A percentile compares a stretch with the other conserved stretches of the same genome.
These are phyloP conservation scores for Leccinum arenicola DNA, from an alignment of 768 basidiomycete genomes.

Conservation along the genomic window DNA sequence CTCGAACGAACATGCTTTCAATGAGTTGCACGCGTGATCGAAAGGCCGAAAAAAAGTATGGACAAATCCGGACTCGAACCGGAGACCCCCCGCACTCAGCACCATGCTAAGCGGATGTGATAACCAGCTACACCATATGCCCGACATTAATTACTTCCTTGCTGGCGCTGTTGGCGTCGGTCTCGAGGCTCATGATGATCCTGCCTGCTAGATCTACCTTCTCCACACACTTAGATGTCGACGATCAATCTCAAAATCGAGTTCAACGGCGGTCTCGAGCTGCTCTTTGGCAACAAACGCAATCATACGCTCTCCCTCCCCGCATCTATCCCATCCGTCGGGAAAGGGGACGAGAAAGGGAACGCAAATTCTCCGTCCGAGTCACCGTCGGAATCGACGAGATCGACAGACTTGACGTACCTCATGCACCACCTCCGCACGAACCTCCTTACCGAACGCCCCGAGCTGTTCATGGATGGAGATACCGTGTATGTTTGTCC, in stretches of 20 bases:
- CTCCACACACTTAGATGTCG: background rate
- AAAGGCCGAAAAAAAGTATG: conserved; percentile 22
- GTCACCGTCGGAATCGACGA: conserved; percentile 17
- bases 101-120: conserved; percentile 39
- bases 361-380: background rate
- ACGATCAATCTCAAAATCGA: conserved; percentile 55
- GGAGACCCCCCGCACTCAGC: conserved; percentile 38
- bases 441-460: conserved; percentile 76
- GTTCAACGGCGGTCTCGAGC: conserved; percentile 84
- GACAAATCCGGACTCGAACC: conserved; percentile 41
- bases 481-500: conserved; percentile 67
- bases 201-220: background rate
- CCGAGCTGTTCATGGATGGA: conserved; percentile 86
- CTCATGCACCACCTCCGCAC: conserved; percentile 78
- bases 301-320: conserved; percentile 58
- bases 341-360: background rate
- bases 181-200: background rate
- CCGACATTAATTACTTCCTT: background rate
- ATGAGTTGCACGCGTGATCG: background rate
- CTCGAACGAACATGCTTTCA: background rate
- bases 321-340: conserved; percentile 27
- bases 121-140: conserved; percentile 42
- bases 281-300: conserved; percentile 73
- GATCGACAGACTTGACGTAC: conserved; percentile 63
- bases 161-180: background rate